Evolutionary conservation across 768 basidiomycete species (phyloP), one percentile per base, ranked within the genome.

Genomic region (Asterophora parasitica): DNA sequence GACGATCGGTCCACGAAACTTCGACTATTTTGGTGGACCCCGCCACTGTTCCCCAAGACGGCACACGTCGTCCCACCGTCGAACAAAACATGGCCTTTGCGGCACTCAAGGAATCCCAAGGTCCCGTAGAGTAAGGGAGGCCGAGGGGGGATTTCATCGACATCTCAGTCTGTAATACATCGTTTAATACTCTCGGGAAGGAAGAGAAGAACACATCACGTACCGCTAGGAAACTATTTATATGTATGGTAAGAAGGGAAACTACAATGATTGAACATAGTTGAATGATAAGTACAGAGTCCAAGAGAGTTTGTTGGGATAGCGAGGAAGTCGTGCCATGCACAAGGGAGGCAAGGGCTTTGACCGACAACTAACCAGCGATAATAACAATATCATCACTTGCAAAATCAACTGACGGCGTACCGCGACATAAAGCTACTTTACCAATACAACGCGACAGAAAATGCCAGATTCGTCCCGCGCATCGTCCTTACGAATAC

Each of bases 41-140:
- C 20, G 65, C 64, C 34, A 54, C 61, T 19, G 60, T 60, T 39
- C 63, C 70, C 4, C 74, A 73, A 8, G 72, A 73, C 44, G 64
- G 66, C 44, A 65, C 71, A 26, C 79, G 75, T 48, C 76, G 78
- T 23, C 82, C 88, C 3, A 88, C 88, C 9, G 69, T 89, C 37
- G 88, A 88, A 61, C 88, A 91, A 65, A 88, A 85, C 56, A 85
- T 89, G 83, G 88, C 87, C 4, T 91, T 88, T 53, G 86, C 83
- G 38, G 82, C 77, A 13, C 70, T 83, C 33, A 77, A 79, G 52
- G 77, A 75, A 40, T 78, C 79, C 13, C 70, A 70, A 51, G 63
- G 66, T 20, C 55, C 46, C 27, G 40, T 41, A 50, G 54, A 42
- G 32, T 50, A 57, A 50, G 28, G 32, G 26, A 31, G 41, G 52